Conservation (phyloP, 306 rosid species). For the Oxytropis ochrocephala region DNA sequence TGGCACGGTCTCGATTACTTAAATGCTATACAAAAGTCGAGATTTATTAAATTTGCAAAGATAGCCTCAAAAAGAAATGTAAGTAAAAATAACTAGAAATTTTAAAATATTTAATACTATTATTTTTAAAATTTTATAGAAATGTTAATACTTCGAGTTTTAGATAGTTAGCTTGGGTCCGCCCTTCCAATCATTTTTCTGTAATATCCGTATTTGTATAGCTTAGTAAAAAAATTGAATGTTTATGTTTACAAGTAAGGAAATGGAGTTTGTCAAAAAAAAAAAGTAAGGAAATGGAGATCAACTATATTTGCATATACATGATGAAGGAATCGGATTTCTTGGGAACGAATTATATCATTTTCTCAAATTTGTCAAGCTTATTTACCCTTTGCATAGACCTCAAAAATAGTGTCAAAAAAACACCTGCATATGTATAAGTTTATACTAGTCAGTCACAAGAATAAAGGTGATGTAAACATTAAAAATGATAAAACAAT, state of each 20-base stretch:
- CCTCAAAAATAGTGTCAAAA: conserved; percentile 47
- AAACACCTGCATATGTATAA: conserved; percentile 51
- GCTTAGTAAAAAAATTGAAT: background rate
- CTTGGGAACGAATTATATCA: conserved; percentile 38
- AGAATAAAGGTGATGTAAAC: background rate
- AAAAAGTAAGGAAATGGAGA: background rate
- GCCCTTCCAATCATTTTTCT: background rate
- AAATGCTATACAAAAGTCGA: too few relatives aligned
- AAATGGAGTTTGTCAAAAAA: too few relatives aligned
- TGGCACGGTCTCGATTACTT: too few relatives aligned
- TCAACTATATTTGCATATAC: background rate
- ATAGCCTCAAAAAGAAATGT: too few relatives aligned
- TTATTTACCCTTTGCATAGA: conserved; percentile 65
- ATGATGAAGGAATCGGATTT: conserved; percentile 14
- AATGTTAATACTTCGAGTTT: too few relatives aligned
- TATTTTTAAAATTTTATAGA: too few relatives aligned
- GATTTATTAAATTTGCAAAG: too few relatives aligned
- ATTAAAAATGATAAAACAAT: background rate
- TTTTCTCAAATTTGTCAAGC: conserved; percentile 77
- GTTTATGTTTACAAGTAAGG: background rate
- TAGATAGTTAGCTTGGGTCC: too few relatives aligned
- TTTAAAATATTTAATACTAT: too few relatives aligned
- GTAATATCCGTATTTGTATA: background rate
- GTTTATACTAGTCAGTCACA: background rate
- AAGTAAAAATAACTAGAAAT: too few relatives aligned